Base-by-base conservation (phyloP, 2,329 filamentous ascomycete species). In the Botrytis fragariae region DNA sequence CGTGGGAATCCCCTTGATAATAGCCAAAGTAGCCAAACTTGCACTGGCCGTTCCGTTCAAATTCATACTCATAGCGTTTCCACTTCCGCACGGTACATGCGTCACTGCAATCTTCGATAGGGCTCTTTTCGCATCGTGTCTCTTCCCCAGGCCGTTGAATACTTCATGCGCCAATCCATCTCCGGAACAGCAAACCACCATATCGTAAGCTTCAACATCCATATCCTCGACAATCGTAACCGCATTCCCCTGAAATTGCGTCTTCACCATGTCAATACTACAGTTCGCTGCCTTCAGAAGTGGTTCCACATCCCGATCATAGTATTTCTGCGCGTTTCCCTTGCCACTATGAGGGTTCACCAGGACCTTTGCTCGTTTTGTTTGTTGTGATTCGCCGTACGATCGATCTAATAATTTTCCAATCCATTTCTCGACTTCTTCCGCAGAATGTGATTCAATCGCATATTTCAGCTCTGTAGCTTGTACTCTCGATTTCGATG, bases 1-100 rank as follows among this genome's bases (percentile, higher is more conserved):
- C 18, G 91, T 96, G n/a, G 91, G 87, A 22, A 95, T 84, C 18
- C 94, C 95, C 82, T 99, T 99, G 79, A 98, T 89, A 64, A 98
- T 90, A 37, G 90, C 91, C 74, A 98, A 84, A 0, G 95, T 93
- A 0, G 95, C 94, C 63, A 93, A 82, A 74, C 90, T 92, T 14
- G 92, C 88, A 76, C 88, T 90, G 76, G 91, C 88, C 0, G 94
- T 95, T 8, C 95, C 96, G 77, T 93, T 94, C 64, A 97, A 84
- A 81, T 98, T 98, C 84, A 92, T 91, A 75, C 93, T 93, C 90
- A 98, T 92, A 35, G 93, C 96, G 82, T 99, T 99, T 9, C 96
- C 96, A 68, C 93, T 96, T 22, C 96, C 96, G 80, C 95, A 97
- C 1, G 96, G 96, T 51, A 99, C 87, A 80, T 97, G 93, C 35